phyloP scores from a whole-genome alignment of 768 basidiomycete species.

The Polyporus arcularius region DNA sequence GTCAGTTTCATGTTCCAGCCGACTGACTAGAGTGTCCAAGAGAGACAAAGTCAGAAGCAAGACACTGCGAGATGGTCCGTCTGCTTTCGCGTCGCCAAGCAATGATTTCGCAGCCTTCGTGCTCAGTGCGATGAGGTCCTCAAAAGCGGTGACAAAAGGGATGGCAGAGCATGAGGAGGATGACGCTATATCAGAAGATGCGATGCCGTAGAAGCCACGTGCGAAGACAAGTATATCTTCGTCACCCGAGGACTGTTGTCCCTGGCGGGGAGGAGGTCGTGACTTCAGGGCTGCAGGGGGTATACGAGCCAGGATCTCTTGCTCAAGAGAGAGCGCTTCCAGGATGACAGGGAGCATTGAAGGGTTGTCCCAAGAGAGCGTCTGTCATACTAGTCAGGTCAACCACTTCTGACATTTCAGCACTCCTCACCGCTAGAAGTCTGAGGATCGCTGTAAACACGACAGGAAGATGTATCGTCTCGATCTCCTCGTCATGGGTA shows the following conservation, averaged over 20 bases:
- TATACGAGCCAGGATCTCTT: slow-evolving; percentile 24
- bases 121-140: slow-evolving; percentile 42
- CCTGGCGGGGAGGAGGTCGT: slow-evolving; percentile 17
- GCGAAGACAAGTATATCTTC: slow-evolving; percentile 47
- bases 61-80: slow-evolving; percentile 43
- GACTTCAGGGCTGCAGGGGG: slow-evolving; percentile 19
- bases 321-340: slow-evolving; percentile 20
- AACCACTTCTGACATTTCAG: background rate
- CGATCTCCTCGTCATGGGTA: slow-evolving; percentile 85
- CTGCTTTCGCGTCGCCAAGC: slow-evolving; percentile 30
- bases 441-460: slow-evolving; percentile 72
- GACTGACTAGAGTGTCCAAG: slow-evolving; percentile 49
- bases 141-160: slow-evolving; percentile 61
- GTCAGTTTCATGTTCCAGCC: slow-evolving; percentile 38
- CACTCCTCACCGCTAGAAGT: slow-evolving; percentile 53
- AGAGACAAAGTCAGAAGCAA: slow-evolving; percentile 54
- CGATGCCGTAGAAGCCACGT: slow-evolving; percentile 60
- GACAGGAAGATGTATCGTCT: slow-evolving; percentile 76
- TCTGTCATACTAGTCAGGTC: background rate
- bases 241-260: background rate
- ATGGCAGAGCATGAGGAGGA: slow-evolving; percentile 30
- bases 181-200: background rate
- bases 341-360: slow-evolving; percentile 6
- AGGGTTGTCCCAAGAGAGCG: background rate
- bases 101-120: slow-evolving; percentile 27